Conservation (phyloP, 129 eudicot species). For the Helichrysum umbraculigerum region DNA sequence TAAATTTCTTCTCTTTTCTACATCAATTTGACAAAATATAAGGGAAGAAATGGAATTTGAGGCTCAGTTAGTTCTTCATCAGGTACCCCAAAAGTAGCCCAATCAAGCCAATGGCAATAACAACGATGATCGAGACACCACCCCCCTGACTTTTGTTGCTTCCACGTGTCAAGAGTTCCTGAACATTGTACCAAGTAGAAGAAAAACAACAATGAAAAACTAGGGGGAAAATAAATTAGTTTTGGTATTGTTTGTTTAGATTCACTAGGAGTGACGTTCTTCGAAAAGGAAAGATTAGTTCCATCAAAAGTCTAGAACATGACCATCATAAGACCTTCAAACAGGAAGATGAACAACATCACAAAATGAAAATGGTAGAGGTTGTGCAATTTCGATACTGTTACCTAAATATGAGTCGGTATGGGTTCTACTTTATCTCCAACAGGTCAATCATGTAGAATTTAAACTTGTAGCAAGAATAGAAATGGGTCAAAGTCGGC, state of each 20-base stretch:
- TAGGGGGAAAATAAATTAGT: neutral
- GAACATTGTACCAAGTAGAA: constrained; percentile 17
- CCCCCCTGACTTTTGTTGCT: constrained; percentile 54
- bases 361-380: neutral
- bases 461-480: neutral
- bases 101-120: constrained; percentile 58
- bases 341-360: neutral
- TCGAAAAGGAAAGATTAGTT: too few species aligned
- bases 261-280: neutral
- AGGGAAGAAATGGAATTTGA: constrained; percentile 4
- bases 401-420: neutral
- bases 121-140: constrained; percentile 61
- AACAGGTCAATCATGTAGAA: neutral
- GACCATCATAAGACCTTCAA: neutral
- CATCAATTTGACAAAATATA: constrained; percentile 26
- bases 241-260: neutral
- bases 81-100: constrained; percentile 72
- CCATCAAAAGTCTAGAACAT: neutral
- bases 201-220: neutral
- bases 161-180: constrained; percentile 60
- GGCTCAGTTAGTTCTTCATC: constrained; percentile 35
- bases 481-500: neutral
- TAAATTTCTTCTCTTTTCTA: constrained; percentile 31
- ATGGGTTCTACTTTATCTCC: neutral
- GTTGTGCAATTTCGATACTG: neutral